Evolutionary conservation across 2,329 filamentous ascomycete genomes (phyloP), one percentile per base, ranked within the genome.

Genomic region (Alternaria sp.): DNA sequence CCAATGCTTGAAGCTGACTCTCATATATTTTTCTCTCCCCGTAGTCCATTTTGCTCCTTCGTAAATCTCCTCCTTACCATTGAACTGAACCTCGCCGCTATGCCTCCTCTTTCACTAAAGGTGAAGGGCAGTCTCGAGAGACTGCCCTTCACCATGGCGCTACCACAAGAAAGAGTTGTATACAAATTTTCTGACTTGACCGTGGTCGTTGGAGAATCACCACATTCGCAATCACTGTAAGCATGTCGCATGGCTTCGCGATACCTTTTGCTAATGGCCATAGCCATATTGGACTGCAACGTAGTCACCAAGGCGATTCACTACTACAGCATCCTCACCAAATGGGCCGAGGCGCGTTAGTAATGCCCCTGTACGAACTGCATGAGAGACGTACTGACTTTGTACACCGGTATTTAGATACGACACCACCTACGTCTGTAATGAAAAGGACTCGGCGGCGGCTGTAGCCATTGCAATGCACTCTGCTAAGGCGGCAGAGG

Each of bases 341-440:
- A 16, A 72, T 72, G 68, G 65, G 65, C 0, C 68, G 67, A 2
- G 66, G 61, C 1, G 70, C 43, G 28, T 30, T 30, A 30, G 28
- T 30, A 30, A 11, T 11, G 9, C 11, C 28, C 11, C 28, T 2
- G 3, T 11, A 30, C 1, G 28, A 30, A 30, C 28, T 12, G 28
- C 28, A 30, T 30, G 28, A 30, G 28, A 30, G 9, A 30, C 11
- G 2, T 30, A 30, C 28, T 30, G 28, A 30, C 28, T 30, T 30
- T 30, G 28, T 30, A 11, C 11, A 30, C 28, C 28, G 11, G 11
- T 11, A 11, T 30, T 30, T 30, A 30, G 28, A 5, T 73, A 73
- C 53, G 69, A 72, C 42, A 46, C 39, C 2, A 70, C 64, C 0
- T 51, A 51, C 56, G 18, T 62, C 51, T 14, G 24, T 7, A 5